phyloP scores from a whole-genome alignment of 352 stramenopile species.

The Pythium brassicae region DNA sequence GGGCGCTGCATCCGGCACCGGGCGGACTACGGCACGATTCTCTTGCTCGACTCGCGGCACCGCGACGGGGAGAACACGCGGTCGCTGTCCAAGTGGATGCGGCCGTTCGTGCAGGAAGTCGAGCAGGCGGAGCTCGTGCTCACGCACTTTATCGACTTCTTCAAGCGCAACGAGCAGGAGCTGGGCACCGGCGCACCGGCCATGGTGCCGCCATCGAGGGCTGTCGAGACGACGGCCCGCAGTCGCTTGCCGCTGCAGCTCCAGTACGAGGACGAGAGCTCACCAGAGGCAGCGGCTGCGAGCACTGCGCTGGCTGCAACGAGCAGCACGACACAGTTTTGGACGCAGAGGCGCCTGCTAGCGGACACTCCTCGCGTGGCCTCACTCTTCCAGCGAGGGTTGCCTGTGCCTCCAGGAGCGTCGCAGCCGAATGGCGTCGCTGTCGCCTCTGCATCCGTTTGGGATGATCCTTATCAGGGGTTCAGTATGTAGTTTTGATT shows the following conservation, averaged over 20 bases:
- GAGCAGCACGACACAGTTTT: slow-evolving; percentile 19
- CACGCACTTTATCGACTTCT: slow-evolving; percentile 58
- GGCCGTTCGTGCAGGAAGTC: slow-evolving; percentile 66
- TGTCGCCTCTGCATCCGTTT: no score
- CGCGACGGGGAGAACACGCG: slow-evolving; percentile 50
- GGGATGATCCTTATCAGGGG: no score
- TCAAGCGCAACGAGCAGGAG: slow-evolving; percentile 49
- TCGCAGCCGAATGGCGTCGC: not conserved
- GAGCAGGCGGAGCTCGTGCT: slow-evolving; percentile 63
- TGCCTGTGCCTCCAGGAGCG: not conserved
- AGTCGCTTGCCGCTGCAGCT: slow-evolving; percentile 17
- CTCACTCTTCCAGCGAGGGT: slow-evolving; percentile 13
- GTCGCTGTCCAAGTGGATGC: slow-evolving; percentile 81
- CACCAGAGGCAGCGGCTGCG: not conserved
- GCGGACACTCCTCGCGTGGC: slow-evolving; percentile 8
- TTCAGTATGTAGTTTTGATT: no score
- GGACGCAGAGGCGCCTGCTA: slow-evolving; percentile 18
- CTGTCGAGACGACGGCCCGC: slow-evolving; percentile 3
- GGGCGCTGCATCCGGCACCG: slow-evolving; percentile 98
- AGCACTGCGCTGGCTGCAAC: not conserved
- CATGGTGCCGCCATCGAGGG: not conserved
- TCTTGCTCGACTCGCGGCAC: slow-evolving; percentile 93
- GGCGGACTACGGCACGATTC: slow-evolving; percentile 96
- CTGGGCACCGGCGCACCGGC: slow-evolving; percentile 15
- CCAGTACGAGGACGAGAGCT: slow-evolving; percentile 27